Evolutionary conservation across 2,329 filamentous ascomycete genomes (phyloP).

Genomic region (Harringtonia lauricola): DNA sequence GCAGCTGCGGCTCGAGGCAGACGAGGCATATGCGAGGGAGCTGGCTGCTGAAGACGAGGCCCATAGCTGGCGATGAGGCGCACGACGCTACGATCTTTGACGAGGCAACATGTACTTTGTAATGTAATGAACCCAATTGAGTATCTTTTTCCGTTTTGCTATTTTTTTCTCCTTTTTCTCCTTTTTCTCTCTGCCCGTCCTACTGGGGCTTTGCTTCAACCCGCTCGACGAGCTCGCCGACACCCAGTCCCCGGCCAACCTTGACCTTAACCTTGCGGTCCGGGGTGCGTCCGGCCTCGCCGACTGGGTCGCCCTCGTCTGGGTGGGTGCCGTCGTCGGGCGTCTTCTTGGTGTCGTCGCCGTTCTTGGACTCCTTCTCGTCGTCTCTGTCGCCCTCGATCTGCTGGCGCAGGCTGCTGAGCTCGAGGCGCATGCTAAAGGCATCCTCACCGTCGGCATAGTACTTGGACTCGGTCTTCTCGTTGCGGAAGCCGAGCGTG

Average conservation of each 20-base stretch:
- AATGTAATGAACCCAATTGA: too few species aligned
- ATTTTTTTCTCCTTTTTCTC: too few species aligned
- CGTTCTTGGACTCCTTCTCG: constrained; percentile 13
- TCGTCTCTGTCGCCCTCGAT: constrained; percentile 30
- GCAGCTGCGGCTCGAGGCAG: constrained; percentile 29
- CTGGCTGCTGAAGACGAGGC: constrained; percentile 21
- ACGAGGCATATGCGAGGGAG: constrained; percentile 34
- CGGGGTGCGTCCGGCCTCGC: constrained; percentile 43
- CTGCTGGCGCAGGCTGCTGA: constrained; percentile 47
- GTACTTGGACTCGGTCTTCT: constrained; percentile 80
- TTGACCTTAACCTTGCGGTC: constrained; percentile 73
- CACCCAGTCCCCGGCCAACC: constrained; percentile 69
- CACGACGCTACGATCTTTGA: too few species aligned
- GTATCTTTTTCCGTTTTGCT: too few species aligned
- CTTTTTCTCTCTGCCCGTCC: too few species aligned
- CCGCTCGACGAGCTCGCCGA: constrained; percentile 66
- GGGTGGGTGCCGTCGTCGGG: constrained; percentile 1
- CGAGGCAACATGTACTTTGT: not conserved
- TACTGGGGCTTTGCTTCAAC: constrained; percentile 48
- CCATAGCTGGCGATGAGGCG: not conserved
- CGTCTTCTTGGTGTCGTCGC: constrained; percentile 1
- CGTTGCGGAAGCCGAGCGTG: constrained; percentile 79
- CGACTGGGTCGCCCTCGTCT: constrained; percentile 63
- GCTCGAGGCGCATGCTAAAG: constrained; percentile 83
- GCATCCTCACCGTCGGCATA: constrained; percentile 98